phyloP scores from a whole-genome alignment of 257 asterid species.

The Nicotiana attenuata region DNA sequence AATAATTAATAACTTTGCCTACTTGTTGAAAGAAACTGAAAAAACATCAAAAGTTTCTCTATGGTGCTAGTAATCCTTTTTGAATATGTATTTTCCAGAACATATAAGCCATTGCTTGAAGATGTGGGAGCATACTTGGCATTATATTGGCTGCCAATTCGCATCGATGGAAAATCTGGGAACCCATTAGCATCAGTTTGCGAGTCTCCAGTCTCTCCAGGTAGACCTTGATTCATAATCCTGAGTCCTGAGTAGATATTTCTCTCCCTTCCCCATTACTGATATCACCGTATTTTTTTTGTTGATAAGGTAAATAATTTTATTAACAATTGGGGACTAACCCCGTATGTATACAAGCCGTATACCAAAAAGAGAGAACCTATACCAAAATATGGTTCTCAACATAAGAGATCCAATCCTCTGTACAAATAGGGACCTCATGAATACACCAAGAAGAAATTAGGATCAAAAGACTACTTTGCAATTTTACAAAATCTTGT shows the following conservation, averaged over 20 bases:
- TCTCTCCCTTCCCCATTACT: constrained; percentile 1
- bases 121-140: constrained; percentile 86
- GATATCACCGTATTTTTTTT: background rate
- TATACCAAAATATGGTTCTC: too few relatives aligned
- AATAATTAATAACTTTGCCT: background rate
- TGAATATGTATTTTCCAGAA: constrained; percentile 38
- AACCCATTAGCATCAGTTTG: constrained; percentile 57
- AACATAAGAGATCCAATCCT: too few relatives aligned
- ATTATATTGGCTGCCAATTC: constrained; percentile 73
- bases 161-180: constrained; percentile 76
- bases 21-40: background rate
- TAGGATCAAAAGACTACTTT: too few relatives aligned
- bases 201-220: constrained; percentile 80
- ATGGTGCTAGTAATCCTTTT: background rate
- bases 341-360: too few relatives aligned
- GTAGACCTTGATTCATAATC: constrained; percentile 30
- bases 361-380: too few relatives aligned
- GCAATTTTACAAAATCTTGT: too few relatives aligned
- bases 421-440: too few relatives aligned
- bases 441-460: too few relatives aligned
- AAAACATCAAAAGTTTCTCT: background rate
- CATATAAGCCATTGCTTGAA: constrained; percentile 64
- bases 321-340: too few relatives aligned
- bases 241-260: background rate
- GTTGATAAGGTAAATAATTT: too few relatives aligned